Conservation (phyloP, 2,329 filamentous ascomycete species). For the Colletotrichum costaricense region DNA sequence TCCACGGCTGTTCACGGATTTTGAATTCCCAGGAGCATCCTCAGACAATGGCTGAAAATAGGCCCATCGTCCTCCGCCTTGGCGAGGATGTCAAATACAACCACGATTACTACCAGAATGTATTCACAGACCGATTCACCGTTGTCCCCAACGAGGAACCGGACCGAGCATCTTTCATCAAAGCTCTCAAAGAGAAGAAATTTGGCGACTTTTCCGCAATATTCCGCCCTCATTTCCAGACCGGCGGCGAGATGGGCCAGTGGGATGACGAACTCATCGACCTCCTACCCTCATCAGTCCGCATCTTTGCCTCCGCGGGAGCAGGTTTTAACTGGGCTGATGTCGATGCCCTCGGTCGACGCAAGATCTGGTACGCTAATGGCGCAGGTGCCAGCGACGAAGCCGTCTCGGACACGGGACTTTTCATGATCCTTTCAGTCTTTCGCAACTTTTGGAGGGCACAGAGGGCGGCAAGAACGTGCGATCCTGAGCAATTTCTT, state of each 20-base stretch:
- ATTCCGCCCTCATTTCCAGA: slow-evolving; percentile 69
- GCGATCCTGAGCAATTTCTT: slow-evolving; percentile 49
- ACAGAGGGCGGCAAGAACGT: slow-evolving; percentile 57
- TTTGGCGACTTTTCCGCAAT: slow-evolving; percentile 50
- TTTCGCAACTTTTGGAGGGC: slow-evolving; percentile 64
- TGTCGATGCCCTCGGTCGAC: slow-evolving; percentile 53
- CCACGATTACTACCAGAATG: slow-evolving; percentile 50
- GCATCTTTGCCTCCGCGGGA: slow-evolving; percentile 70
- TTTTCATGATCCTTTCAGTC: slow-evolving; percentile 55
- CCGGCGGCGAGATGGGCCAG: slow-evolving; percentile 71
- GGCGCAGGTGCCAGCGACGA: slow-evolving; percentile 55
- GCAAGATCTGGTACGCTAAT: slow-evolving; percentile 55
- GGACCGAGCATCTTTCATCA: slow-evolving; percentile 51
- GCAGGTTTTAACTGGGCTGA: slow-evolving; percentile 74
- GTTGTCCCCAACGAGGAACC: slow-evolving; percentile 51
- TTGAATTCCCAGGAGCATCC: not conserved
- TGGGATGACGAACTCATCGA: slow-evolving; percentile 69
- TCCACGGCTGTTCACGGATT: not conserved
- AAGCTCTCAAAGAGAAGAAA: slow-evolving; percentile 51
- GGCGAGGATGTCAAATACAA: slow-evolving; percentile 61
- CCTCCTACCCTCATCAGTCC: slow-evolving; percentile 62
- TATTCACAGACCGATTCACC: slow-evolving; percentile 52
- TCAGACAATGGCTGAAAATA: slow-evolving; percentile 24
- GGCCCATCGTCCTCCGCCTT: slow-evolving; percentile 54
- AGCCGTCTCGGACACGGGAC: slow-evolving; percentile 54